Base-by-base conservation (phyloP, 1,284 basidiomycete species). In the Microbotryum violaceum region DNA sequence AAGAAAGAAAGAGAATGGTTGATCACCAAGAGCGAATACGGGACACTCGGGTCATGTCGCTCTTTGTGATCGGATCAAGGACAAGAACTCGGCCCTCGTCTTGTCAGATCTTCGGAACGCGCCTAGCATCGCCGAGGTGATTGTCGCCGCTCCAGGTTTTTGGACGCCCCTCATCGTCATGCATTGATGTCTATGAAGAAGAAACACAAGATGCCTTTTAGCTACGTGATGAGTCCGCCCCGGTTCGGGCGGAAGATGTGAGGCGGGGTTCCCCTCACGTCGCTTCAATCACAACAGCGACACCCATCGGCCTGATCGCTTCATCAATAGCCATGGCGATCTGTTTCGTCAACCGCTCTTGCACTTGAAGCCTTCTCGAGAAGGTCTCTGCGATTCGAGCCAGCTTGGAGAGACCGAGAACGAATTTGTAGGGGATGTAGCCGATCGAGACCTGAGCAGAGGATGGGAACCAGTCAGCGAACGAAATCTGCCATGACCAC, bases 81-180 rank as follows among this genome's bases (percentile, higher is more conserved):
- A 68, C 54, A 78, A 66, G 61, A 80, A 79, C 68, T 98, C 96
- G 77, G 97, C 94, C 47, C 96, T 83, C 27, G 96, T 98, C 79
- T 98, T 98, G 76, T 96, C 91, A 70, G 92, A 88, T 16, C 89
- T 88, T 59, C 96, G 83, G 82, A 99, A 99, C 73, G 91, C 96
- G 14, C 96, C 96, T 58, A 97, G 80, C 96, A 99, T 99, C 70
- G 93, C 97, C n/a, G 89, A 93, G 1, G 96, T 98, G 42, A 96
- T 89, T 0, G 96, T 98, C 23, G 88, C 84, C 8, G 94, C 83
- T 31, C 96, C 94, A 3, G 94, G 94, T 77, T 99, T 99, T 77
- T 99, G 96, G 1, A 99, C 96, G 48, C 96, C 96, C 62, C 96
- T 86, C 93, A 98, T 98, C 2, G 93, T 92, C 96, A 99, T 99